A percentile compares a stretch with the other conserved stretches of the same genome.
phyloP scores from a whole-genome alignment of 306 rosid species.

The Amphicarpaea edgeworthii region DNA sequence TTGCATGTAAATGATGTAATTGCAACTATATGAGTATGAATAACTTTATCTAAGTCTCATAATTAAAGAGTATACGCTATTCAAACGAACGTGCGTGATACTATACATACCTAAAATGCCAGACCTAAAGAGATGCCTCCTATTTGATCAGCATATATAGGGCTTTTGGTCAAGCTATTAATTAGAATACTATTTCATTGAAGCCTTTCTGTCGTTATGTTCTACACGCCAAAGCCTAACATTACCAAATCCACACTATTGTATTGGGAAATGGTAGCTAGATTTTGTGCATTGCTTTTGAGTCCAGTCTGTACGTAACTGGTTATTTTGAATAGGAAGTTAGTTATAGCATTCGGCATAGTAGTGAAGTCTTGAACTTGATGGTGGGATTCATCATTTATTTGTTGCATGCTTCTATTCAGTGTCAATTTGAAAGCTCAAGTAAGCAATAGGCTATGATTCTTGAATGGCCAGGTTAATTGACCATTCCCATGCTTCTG shows the following conservation, averaged over 20 bases:
- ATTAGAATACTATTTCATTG: conserved; percentile 20
- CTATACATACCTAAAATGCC: neutral
- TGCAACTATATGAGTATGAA: neutral
- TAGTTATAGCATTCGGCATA: neutral
- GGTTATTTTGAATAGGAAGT: neutral
- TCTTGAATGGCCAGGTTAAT: conserved; percentile 36
- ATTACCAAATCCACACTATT: conserved; percentile 36
- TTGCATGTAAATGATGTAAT: too few relatives aligned
- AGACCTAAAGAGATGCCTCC: neutral
- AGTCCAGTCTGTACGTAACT: neutral
- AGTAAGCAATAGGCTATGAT: conserved; percentile 38
- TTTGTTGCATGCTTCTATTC: conserved; percentile 44
- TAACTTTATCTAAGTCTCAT: neutral
- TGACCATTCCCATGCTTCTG: conserved; percentile 43
- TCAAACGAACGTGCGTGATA: neutral
- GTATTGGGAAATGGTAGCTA: neutral
- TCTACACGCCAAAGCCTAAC: conserved; percentile 28
- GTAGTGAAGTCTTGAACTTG: conserved; percentile 34
- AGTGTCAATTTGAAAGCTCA: conserved; percentile 29
- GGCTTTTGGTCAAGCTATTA: neutral
- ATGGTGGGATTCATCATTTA: conserved; percentile 50
- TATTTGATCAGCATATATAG: neutral
- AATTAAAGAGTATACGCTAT: neutral
- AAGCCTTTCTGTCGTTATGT: conserved; percentile 9
- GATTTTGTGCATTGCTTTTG: conserved; percentile 19